Base-by-base conservation (phyloP, 106 monocot species). In the Apostasia shenzhenica region DNA sequence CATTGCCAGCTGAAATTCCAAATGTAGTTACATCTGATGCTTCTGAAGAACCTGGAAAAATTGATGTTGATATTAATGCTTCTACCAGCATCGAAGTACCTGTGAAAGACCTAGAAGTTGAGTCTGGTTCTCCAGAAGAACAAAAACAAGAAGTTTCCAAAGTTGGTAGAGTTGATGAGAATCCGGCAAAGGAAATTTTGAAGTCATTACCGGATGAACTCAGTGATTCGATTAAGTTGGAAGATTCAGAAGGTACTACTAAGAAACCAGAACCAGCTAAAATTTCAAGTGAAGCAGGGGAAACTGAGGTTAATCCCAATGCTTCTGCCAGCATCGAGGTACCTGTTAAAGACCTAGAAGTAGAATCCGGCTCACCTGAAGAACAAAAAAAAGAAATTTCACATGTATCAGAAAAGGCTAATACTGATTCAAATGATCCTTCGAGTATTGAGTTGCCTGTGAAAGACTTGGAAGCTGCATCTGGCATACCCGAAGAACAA, bases 321-420 rank as follows among this genome's bases (percentile, higher is more conserved):
- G 41, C 62, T 64, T 2, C 39, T 14, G 51, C 43, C 45, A 44
- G 14, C 47, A 55, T 49, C 38, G 62, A 41, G 62, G 73, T 55
- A 6, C 5, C 12, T 38, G 54, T 57, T 3, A 57, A 55, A 26
- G 54, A 13, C n/a, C 4, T 56, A 13, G 56, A 56, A 56, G 56
- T 14, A 13, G 56, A 12, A 56, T 11, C 56, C 10, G n/a, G 56
- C 13, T 56, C 56, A 12, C 56, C 56, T 48, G 62, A 61, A 62
- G 62, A 69, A 69, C 62, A 62, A 53, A 63, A 38, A n/a, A 26
- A 48, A 74, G 67, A 61, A 42, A 54, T 45, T 9, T 13, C 50
- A 53, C 1, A 9, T 2, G 63, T 40, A 64, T 54, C 5, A 37
- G 70, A 63, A 61, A 43, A 57, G 3, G 11, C 50, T 43, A 8